phyloP scores from a whole-genome alignment of 73 alveolate genomes.

The Paramecium primaurelia region DNA sequence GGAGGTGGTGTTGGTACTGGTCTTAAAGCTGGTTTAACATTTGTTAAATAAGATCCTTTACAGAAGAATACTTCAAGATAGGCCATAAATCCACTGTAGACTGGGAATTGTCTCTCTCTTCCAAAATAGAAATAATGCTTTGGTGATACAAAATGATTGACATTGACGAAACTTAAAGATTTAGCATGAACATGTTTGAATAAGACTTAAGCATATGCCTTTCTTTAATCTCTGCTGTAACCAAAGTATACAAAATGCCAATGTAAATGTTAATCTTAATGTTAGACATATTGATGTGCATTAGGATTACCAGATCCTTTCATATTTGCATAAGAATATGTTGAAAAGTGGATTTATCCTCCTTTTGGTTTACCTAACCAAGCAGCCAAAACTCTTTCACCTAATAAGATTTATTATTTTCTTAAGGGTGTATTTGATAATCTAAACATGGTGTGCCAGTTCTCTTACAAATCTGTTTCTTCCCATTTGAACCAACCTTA shows the following conservation, averaged over 20 bases:
- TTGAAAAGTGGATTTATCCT: slow-evolving; percentile 17
- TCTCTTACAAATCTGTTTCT: not conserved
- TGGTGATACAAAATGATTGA: slow-evolving; percentile 17
- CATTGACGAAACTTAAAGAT: slow-evolving; percentile 19
- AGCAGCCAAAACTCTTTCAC: slow-evolving; percentile 42
- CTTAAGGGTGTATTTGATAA: not conserved
- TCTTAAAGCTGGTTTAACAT: not conserved
- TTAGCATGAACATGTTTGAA: slow-evolving; percentile 40
- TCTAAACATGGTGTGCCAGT: slow-evolving; percentile 32
- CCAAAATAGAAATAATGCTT: slow-evolving; percentile 19
- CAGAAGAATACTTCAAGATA: slow-evolving; percentile 5
- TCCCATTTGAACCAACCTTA: slow-evolving; percentile 47
- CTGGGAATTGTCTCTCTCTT: slow-evolving; percentile 38
- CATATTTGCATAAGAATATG: slow-evolving; percentile 30
- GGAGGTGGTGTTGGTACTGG: slow-evolving; percentile 41
- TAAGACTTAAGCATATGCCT: slow-evolving; percentile 48
- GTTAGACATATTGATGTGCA: not conserved
- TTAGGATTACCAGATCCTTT: slow-evolving; percentile 41
- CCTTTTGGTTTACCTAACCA: slow-evolving; percentile 43
- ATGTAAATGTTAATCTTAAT: not conserved
- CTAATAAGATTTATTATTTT: slow-evolving; percentile 14
- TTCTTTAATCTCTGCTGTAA: slow-evolving; percentile 10
- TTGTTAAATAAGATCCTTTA: not conserved
- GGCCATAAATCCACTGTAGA: slow-evolving; percentile 2
- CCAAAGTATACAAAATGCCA: slow-evolving; percentile 49